These are phyloP conservation scores for Neurospora sp. DNA, from an alignment of 495 filamentous ascomycete genomes.

Conservation along the genomic window DNA sequence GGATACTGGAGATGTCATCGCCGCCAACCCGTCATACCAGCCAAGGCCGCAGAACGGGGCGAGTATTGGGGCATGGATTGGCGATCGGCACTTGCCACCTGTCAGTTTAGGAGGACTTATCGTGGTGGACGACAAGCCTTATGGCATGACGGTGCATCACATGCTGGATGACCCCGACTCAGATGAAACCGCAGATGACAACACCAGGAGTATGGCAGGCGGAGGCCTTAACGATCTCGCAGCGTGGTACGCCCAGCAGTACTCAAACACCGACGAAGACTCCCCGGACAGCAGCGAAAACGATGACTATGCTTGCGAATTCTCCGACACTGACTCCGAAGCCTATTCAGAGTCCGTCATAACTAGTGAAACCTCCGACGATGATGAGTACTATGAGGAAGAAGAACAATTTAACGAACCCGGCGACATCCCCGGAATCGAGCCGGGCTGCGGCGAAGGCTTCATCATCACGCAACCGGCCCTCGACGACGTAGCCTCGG, in stretches of 20 bases:
- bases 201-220: constrained; percentile 16
- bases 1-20: constrained; percentile 23
- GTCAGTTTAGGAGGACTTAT: constrained; percentile 85
- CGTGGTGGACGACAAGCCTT: constrained; percentile 69
- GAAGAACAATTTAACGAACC: constrained; percentile 42
- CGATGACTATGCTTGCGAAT: constrained; percentile 35
- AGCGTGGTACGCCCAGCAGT: constrained; percentile 24
- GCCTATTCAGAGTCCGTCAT: constrained; percentile 33
- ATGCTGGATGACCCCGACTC: constrained; percentile 79
- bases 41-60: constrained; percentile 71
- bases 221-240: constrained; percentile 13
- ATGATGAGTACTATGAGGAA: constrained; percentile 29
- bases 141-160: constrained; percentile 92
- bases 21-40: constrained; percentile 58
- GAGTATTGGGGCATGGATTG: constrained; percentile 83
- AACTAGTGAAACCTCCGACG: constrained; percentile 33
- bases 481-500: constrained; percentile 72
- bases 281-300: constrained; percentile 26
- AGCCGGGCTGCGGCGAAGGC: constrained; percentile 59
- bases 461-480: constrained; percentile 78
- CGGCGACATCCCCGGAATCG: constrained; percentile 77
- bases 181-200: constrained; percentile 28
- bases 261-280: constrained; percentile 20
- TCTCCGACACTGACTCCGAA: constrained; percentile 49
- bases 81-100: constrained; percentile 73